Base-by-base conservation (phyloP, 306 rosid genomes). In the Medicago arabica region DNA sequence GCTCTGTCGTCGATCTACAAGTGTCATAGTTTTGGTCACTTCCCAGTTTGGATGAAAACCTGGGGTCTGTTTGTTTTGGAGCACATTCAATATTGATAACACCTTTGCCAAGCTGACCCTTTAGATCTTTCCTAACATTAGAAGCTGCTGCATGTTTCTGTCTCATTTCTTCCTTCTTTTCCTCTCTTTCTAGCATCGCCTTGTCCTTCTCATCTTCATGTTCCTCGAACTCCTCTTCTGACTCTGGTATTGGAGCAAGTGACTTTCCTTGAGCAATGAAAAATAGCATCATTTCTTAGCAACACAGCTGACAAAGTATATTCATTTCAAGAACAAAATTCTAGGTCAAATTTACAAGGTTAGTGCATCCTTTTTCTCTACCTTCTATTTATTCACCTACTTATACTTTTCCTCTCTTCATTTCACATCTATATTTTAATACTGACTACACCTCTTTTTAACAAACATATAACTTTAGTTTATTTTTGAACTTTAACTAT, bases 171-270 rank as follows among this genome's bases (percentile, higher is more conserved):
- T 72, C 82, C 78, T 39, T 80, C 60, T 79, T 57, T 40, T 38
- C 77, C 55, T 83, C 74, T 69, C 71, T 36, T 69, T 63, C 65
- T 63, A 55, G 72, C 65, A 75, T 80, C 69, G 58, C 82, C 63
- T 86, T 85, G 17, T 79, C 83, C 50, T 69, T 73, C 4, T 85
- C 87, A 13, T 85, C 93, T 76, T 54, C 97, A 61, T 87, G 88
- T 57, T 88, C 96, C 72, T 94, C 96, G 36, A 85, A 77, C 90
- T 94, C 98, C 81, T 82, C 96, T 83, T 90, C 98, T 34, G 89
- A 86, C 78, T 94, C 98, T 47, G 92, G 97, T 85, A 94, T 94
- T 75, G 98, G 92, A 92, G 97, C 96, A 82, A 94, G 97, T 72
- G 97, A 87, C 98, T 94, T 91, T 86, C 96, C 96, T 94, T 92